Base-by-base conservation (phyloP, 257 asterid species). In the Solanum virginianum region DNA sequence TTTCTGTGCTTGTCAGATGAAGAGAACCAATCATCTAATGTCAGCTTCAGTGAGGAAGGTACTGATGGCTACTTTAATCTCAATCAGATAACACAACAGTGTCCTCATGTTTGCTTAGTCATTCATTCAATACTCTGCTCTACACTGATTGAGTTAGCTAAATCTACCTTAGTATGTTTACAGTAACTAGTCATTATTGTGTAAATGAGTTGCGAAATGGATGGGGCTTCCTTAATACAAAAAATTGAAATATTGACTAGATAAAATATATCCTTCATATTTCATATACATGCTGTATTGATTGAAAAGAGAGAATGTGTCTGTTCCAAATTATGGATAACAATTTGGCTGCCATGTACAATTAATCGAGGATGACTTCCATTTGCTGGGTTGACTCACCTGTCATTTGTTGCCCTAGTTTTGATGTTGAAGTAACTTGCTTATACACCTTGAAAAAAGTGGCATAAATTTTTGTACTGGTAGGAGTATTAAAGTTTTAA, bases 11-110 rank as follows among this genome's bases (percentile, higher is more conserved):
- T 91, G 84, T 95, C 99, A 57, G 92, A 90, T 88, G 98, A 95
- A 89, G 99, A 92, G 89, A 89, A 90, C 87, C 94, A 85, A 80
- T 85, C 89, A 80, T 85, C 92, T 29, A 89, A 87, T 88, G 93
- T 88, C 92, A 91, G 84, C 86, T 89, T 85, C 86, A 86, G 89
- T 16, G 97, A 91, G 85, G 98, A 97, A 95, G 98, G 98, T 95
- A 86, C 47, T 65, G 10, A 81, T 89, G 85, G 68, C 65, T 82
- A 20, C 80, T 43, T 71, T 80, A 63, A 80, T 84, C 69, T 85
- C 85, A 83, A 80, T 87, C 41, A 22, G 84, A 83, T 24, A 51
- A 12, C 26, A 26, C 43, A 77, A 79, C 14, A 24, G 8, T 53
- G 65, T 10, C 26, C 1, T 57, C 51, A 12, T 69, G 45, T 71